Percentiles rank a stretch among this genome's conserved stretches.
Conservation (phyloP, 2,329 filamentous ascomycete species). For the Sordariomycetes sp. region DNA sequence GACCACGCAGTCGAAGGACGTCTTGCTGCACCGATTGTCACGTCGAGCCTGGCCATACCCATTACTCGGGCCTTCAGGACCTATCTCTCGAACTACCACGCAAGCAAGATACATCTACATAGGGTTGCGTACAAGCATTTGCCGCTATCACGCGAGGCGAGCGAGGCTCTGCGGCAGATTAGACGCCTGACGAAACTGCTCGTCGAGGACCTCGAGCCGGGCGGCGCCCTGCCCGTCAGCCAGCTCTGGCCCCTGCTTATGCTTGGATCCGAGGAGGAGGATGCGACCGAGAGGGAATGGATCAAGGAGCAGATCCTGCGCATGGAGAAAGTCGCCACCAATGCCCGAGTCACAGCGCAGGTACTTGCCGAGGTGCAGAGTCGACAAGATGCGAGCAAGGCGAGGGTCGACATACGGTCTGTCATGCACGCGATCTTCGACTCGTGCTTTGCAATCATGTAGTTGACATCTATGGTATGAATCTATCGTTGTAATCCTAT, state of each 20-base stretch:
- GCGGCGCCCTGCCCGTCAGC: slow-evolving; percentile 41
- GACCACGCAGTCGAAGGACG: slow-evolving; percentile 44
- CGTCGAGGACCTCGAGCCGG: slow-evolving; percentile 23
- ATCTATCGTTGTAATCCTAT: neutral
- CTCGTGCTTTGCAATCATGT: slow-evolving; percentile 38
- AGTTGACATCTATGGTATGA: too few species aligned
- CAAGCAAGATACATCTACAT: slow-evolving; percentile 46
- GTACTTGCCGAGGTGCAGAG: slow-evolving; percentile 35
- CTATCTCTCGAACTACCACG: slow-evolving; percentile 47
- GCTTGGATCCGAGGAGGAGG: slow-evolving; percentile 45
- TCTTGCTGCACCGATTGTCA: slow-evolving; percentile 36
- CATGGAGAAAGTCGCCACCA: slow-evolving; percentile 35
- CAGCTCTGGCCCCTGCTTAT: slow-evolving; percentile 49
- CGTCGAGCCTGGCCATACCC: slow-evolving; percentile 35
- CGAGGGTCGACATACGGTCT: slow-evolving; percentile 31
- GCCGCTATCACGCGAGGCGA: slow-evolving; percentile 38
- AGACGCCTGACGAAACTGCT: slow-evolving; percentile 36
- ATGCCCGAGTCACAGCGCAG: slow-evolving; percentile 33
- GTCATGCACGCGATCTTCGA: slow-evolving; percentile 42
- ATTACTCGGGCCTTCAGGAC: slow-evolving; percentile 44
- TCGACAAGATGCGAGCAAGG: slow-evolving; percentile 27
- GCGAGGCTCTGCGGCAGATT: slow-evolving; percentile 37
- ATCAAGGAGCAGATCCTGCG: slow-evolving; percentile 38
- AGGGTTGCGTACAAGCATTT: slow-evolving; percentile 45
- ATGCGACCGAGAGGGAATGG: slow-evolving; percentile 36